These are phyloP conservation scores for Yarrowia hollandica DNA, from an alignment of 805 yeast species.

Conservation along the genomic window DNA sequence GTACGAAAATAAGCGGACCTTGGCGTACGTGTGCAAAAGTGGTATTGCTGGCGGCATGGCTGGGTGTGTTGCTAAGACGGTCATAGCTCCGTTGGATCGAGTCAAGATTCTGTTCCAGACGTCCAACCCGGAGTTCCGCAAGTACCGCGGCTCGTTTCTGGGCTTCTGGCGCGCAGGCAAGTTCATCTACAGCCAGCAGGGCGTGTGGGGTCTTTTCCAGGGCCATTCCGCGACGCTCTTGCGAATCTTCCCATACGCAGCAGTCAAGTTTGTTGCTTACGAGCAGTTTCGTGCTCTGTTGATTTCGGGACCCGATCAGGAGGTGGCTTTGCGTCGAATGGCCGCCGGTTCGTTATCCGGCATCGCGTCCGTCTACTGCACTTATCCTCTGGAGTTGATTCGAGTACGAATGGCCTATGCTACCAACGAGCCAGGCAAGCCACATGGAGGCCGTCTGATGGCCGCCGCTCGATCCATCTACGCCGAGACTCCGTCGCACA, in stretches of 20 bases:
- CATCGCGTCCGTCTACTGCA: slow-evolving; percentile 76
- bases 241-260: slow-evolving; percentile 95
- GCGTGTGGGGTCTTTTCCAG: slow-evolving; percentile 78
- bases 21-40: slow-evolving; percentile 76
- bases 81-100: slow-evolving; percentile 93
- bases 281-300: slow-evolving; percentile 82
- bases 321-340: slow-evolving; percentile 77
- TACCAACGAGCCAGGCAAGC: slow-evolving; percentile 45
- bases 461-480: slow-evolving; percentile 33
- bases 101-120: slow-evolving; percentile 95
- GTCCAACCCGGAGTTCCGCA: slow-evolving; percentile 80
- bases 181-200: slow-evolving; percentile 67
- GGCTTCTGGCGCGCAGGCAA: slow-evolving; percentile 76
- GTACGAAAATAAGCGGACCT: slow-evolving; percentile 56
- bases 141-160: slow-evolving; percentile 73
- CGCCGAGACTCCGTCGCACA: slow-evolving; percentile 38
- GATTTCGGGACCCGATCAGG: slow-evolving; percentile 72
- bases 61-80: slow-evolving; percentile 92
- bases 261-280: slow-evolving; percentile 92
- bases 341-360: slow-evolving; percentile 92
- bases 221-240: slow-evolving; percentile 94
- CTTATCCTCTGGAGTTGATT: slow-evolving; percentile 89
- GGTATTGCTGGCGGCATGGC: slow-evolving; percentile 96
- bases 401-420: slow-evolving; percentile 91
- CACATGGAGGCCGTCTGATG: slow-evolving; percentile 14